Conservation (phyloP, 371 early-diverging fungal species). For the Mortierella sp. region DNA sequence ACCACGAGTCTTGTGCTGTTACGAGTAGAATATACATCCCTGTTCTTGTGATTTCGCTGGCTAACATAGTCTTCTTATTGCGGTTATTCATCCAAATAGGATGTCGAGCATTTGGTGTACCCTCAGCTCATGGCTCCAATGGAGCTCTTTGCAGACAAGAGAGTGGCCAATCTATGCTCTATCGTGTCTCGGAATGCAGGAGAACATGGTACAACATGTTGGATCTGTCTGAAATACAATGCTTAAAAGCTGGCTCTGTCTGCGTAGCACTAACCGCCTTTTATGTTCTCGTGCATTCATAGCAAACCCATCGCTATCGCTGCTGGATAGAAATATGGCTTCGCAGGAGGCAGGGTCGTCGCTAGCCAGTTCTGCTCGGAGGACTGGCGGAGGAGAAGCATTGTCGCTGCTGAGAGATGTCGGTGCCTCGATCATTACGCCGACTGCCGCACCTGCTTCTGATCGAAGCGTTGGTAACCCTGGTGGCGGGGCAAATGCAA, state of each 20-base stretch:
- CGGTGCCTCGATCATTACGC: not conserved
- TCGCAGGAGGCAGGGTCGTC: slow-evolving; percentile 1
- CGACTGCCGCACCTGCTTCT: not conserved
- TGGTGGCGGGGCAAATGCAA: not conserved
- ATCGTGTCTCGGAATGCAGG: slow-evolving; percentile 41
- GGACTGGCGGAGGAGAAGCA: not conserved
- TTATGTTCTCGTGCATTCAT: not conserved
- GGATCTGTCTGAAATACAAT: not conserved
- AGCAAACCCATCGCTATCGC: not conserved
- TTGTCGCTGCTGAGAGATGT: not conserved
- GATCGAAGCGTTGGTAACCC: not conserved
- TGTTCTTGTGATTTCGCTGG: too few relatives aligned
- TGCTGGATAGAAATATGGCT: not conserved
- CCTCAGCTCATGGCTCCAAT: slow-evolving; percentile 31
- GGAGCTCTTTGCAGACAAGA: slow-evolving; percentile 44
- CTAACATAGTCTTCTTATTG: not conserved
- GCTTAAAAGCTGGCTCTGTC: not conserved
- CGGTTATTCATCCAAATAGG: not conserved
- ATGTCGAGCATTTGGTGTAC: slow-evolving; percentile 16
- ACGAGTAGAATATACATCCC: not conserved
- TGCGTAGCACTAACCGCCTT: not conserved
- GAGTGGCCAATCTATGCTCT: slow-evolving; percentile 20
- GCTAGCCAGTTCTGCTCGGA: slow-evolving; percentile 4
- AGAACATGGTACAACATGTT: slow-evolving; percentile 16
- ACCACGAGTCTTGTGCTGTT: not conserved